Evolutionary conservation across 352 stramenopile species (phyloP).

Genomic region (Phytophthora pini): DNA sequence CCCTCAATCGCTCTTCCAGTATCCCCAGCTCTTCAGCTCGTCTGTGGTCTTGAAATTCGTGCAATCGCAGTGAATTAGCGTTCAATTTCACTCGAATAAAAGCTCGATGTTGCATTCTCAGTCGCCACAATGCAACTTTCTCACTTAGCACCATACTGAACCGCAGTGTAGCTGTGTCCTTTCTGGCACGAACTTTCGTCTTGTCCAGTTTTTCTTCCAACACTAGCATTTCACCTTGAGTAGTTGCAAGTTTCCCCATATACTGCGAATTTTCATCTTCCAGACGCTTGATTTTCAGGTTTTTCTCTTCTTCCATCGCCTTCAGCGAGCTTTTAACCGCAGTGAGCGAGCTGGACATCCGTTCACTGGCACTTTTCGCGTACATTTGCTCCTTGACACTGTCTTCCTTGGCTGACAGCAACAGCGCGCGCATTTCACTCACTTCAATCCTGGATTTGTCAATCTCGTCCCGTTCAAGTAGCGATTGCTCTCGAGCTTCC

Average conservation of each 20-base stretch:
- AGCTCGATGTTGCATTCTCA: slow-evolving; percentile 28
- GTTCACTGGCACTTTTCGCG: slow-evolving; percentile 53
- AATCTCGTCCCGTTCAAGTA: slow-evolving; percentile 71
- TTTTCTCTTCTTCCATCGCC: slow-evolving; percentile 74
- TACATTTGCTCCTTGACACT: slow-evolving; percentile 64
- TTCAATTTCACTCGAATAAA: slow-evolving; percentile 31
- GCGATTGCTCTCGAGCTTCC: slow-evolving; percentile 56
- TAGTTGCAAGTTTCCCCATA: slow-evolving; percentile 59
- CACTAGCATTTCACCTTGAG: slow-evolving; percentile 65
- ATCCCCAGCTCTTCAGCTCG: slow-evolving; percentile 33
- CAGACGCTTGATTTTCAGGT: slow-evolving; percentile 49
- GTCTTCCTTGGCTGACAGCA: slow-evolving; percentile 58
- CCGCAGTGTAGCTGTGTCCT: slow-evolving; percentile 34
- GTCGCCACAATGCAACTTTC: slow-evolving; percentile 22
- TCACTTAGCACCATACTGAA: slow-evolving; percentile 36
- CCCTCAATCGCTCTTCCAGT: slow-evolving; percentile 52
- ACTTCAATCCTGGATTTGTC: slow-evolving; percentile 61
- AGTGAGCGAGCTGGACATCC: slow-evolving; percentile 61
- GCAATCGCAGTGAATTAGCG: not conserved
- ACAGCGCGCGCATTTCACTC: slow-evolving; percentile 50
- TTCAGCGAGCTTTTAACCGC: slow-evolving; percentile 69
- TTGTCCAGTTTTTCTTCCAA: slow-evolving; percentile 52
- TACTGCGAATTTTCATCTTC: slow-evolving; percentile 58
- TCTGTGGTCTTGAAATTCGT: slow-evolving; percentile 9
- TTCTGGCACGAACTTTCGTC: slow-evolving; percentile 38